Evolutionary conservation across 2,329 filamentous ascomycete genomes (phyloP), one percentile per base, ranked within the genome.

Genomic region (Phaeoacremonium minimum): DNA sequence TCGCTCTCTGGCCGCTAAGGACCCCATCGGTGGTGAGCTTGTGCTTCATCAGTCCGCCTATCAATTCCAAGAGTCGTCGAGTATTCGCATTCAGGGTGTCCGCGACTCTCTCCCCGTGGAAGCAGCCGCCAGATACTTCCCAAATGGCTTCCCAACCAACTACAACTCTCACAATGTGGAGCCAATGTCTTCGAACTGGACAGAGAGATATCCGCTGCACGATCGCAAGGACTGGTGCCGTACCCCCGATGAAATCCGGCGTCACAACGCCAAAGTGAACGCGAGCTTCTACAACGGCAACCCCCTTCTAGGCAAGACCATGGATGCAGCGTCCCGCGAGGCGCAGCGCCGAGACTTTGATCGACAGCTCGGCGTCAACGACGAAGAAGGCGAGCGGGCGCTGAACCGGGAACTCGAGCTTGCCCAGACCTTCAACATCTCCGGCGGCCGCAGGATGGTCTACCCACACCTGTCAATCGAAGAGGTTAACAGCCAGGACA

Each of bases 261-360:
- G 36, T 6, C 58, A 53, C 14, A 49, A 52, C n/a, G 47, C 50
- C 6, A 48, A 49, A 16, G 48, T 62, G 32, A 46, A 62, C 32
- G 46, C 43, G 4, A 43, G 48, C 20, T 73, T 69, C 53, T 67
- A 71, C 32, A 50, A 53, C 1, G 66, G 66, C 28, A 50, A 50
- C 4, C 50, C 55, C 17, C 54, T 57, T 19, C 42, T 69, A 16
- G 51, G 53, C 31, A 64, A 58, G 45, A 45, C 51, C 4, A 44
- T 60, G 9, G 46, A 54, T 3, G 44, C 51, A 15, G 51, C 58
- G 8, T 40, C 56, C 12, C 43, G 44, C 6, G 61, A 66, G 31
- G 51, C 54, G 15, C 49, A 49, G 15, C 46, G 51, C 32, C 53
- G 50, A 15, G 44, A 37, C 35, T 42, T 48, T 30, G 47, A 56